These are phyloP conservation scores for Boletus edulis DNA, from an alignment of 768 basidiomycete genomes.

Conservation along the genomic window DNA sequence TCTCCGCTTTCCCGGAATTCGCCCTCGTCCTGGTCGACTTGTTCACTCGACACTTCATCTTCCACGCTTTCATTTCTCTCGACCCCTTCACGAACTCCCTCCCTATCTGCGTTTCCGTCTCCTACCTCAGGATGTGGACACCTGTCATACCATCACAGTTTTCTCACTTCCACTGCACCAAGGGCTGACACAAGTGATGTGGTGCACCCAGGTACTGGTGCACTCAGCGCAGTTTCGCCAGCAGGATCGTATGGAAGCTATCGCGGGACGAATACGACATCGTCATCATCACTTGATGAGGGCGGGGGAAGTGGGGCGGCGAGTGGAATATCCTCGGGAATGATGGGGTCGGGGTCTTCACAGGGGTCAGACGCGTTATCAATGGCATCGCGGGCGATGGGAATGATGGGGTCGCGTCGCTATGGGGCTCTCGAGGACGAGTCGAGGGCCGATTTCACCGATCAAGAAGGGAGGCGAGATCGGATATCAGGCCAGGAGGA, in stretches of 20 bases:
- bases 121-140: background rate
- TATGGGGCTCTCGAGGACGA: background rate
- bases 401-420: background rate
- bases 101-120: background rate
- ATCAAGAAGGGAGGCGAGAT: conserved; percentile 1
- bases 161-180: background rate
- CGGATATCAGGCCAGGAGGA: background rate
- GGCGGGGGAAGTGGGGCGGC: conserved; percentile 6
- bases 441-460: background rate
- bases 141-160: background rate
- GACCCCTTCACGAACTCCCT: background rate
- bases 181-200: conserved; percentile 10
- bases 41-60: conserved; percentile 1
- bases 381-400: background rate
- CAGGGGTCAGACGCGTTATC: conserved; percentile 1
- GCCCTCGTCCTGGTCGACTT: background rate
- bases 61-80: conserved; percentile 4
- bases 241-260: conserved; percentile 24
- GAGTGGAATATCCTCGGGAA: conserved; percentile 14
- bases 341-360: conserved; percentile 13
- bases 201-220: conserved; percentile 13
- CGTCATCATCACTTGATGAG: conserved; percentile 24
- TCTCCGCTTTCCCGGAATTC: background rate
- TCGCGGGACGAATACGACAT: conserved; percentile 16
- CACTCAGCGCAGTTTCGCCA: conserved; percentile 18